phyloP scores from a whole-genome alignment of 2,329 filamentous ascomycete genomes.

The Chaetothyriales sp. region DNA sequence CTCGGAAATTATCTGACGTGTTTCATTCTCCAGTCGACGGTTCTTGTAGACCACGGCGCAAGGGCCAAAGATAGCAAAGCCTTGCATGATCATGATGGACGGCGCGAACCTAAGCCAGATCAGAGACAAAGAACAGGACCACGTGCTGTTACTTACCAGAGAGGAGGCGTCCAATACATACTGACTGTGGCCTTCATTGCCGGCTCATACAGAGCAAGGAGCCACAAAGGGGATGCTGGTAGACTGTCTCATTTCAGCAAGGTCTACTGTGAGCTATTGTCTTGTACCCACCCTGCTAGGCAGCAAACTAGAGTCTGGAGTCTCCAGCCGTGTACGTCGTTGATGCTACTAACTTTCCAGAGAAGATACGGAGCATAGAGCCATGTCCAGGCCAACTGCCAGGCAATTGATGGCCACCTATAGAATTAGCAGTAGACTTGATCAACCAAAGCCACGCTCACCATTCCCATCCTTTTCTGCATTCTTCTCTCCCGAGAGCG shows the following conservation, averaged over 20 bases:
- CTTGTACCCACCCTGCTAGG: conserved; percentile 29
- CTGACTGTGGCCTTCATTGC: conserved; percentile 33
- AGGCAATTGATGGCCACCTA: conserved; percentile 48
- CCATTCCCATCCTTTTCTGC: conserved; percentile 52
- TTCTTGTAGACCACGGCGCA: conserved; percentile 41
- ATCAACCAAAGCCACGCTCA: conserved; percentile 17
- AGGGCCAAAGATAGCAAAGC: conserved; percentile 51
- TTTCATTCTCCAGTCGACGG: conserved; percentile 23
- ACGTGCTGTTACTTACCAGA: conserved; percentile 36
- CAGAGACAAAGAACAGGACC: conserved; percentile 2
- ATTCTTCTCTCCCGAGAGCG: conserved; percentile 25
- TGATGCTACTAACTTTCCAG: conserved; percentile 47
- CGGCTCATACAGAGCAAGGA: conserved; percentile 42
- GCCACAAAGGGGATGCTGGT: conserved; percentile 54
- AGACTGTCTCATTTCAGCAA: conserved; percentile 31
- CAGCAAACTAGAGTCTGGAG: conserved; percentile 45
- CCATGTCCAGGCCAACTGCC: conserved; percentile 53
- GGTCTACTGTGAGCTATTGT: not conserved
- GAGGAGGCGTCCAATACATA: conserved; percentile 43
- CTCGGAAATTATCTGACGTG: conserved; percentile 25
- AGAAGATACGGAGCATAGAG: conserved; percentile 48
- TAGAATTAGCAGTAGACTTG: conserved; percentile 2
- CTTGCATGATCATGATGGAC: conserved; percentile 49
- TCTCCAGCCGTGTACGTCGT: conserved; percentile 54
- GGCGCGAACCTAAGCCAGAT: conserved; percentile 34